Conservation (phyloP, 2,329 filamentous ascomycete species). For the Colletotrichum sp. region DNA sequence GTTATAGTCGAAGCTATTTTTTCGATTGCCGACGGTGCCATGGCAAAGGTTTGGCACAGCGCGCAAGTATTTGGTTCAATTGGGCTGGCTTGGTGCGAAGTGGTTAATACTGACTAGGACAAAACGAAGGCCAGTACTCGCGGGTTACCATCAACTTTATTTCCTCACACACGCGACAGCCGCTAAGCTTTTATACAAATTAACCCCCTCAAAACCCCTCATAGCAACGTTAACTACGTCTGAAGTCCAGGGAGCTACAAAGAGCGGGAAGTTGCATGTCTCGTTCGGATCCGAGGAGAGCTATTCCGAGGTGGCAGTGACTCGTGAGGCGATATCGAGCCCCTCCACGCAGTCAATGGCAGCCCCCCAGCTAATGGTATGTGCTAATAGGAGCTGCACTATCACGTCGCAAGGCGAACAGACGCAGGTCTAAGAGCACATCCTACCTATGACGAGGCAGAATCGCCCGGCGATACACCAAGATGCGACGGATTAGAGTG, state of each 20-base stretch:
- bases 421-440: neutral
- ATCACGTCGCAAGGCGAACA: neutral
- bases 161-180: neutral
- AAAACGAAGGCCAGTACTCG: neutral
- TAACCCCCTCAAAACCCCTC: neutral
- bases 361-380: slow-evolving; percentile 3
- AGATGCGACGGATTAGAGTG: slow-evolving; percentile 16
- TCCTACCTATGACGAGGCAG: neutral
- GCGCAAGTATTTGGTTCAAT: neutral
- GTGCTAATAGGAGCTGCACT: neutral
- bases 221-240: neutral
- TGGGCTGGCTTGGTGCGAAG: neutral
- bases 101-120: neutral
- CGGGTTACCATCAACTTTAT: neutral
- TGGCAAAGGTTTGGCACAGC: neutral
- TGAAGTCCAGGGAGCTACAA: neutral
- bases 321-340: neutral
- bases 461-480: neutral
- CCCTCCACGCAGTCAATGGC: neutral
- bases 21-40: slow-evolving; percentile 29
- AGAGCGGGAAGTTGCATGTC: neutral
- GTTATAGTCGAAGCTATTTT: slow-evolving; percentile 20
- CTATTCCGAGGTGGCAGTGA: neutral
- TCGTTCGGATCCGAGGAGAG: neutral
- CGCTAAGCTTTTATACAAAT: slow-evolving; percentile 7